Conservation (phyloP, 495 filamentous ascomycete genomes). For the Lasiosphaeria ovina region DNA sequence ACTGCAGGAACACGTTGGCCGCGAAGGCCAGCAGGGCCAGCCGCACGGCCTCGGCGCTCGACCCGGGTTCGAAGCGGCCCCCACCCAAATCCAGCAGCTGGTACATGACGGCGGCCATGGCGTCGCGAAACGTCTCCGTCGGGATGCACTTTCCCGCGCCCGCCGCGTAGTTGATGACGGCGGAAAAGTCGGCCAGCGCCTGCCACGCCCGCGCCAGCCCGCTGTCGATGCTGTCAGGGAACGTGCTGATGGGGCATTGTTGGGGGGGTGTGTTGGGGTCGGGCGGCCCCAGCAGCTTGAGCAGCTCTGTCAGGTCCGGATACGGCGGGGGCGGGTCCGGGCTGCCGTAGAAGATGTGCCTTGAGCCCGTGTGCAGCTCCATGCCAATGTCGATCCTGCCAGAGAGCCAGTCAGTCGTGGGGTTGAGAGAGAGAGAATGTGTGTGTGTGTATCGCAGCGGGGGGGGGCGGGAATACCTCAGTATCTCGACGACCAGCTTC, state of each 20-base stretch:
- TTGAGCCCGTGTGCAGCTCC: slow-evolving; percentile 26
- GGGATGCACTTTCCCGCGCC: slow-evolving; percentile 24
- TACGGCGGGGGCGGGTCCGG: slow-evolving; percentile 29
- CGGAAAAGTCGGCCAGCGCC: slow-evolving; percentile 36
- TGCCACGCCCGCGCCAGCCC: slow-evolving; percentile 33
- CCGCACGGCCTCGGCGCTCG: slow-evolving; percentile 37
- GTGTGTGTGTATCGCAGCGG: background rate
- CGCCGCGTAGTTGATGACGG: slow-evolving; percentile 35
- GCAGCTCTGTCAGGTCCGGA: slow-evolving; percentile 9
- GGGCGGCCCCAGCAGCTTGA: background rate
- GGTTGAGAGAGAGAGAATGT: background rate
- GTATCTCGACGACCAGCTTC: slow-evolving; percentile 11
- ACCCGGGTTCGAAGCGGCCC: slow-evolving; percentile 20
- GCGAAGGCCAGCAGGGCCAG: slow-evolving; percentile 41
- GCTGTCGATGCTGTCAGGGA: slow-evolving; percentile 11
- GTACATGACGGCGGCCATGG: slow-evolving; percentile 44
- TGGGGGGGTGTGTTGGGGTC: background rate
- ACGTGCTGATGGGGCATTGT: background rate
- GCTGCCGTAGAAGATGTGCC: slow-evolving; percentile 32
- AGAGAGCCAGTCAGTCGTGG: background rate
- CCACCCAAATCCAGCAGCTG: slow-evolving; percentile 34
- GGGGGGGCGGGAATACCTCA: background rate
- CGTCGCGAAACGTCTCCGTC: slow-evolving; percentile 30
- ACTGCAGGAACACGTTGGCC: slow-evolving; percentile 41
- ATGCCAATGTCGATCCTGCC: slow-evolving; percentile 34